Evolutionary conservation across 441 rosid genomes (phyloP), one percentile per base, ranked within the genome.

Genomic region (Adansonia rubrostipa): DNA sequence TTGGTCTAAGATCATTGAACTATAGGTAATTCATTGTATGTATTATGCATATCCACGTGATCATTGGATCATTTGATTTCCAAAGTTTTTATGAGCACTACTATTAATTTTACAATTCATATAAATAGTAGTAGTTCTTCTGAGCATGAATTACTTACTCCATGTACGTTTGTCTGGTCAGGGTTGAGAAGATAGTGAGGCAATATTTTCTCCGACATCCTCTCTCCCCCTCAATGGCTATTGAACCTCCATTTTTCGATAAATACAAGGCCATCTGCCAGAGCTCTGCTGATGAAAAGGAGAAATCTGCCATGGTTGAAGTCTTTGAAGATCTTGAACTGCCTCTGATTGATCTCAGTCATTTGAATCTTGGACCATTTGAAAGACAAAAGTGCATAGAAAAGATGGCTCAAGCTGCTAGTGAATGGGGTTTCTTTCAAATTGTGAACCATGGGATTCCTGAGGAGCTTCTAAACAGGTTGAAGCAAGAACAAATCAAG

Each of bases 401-500:
- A 78, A 80, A 89, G 74, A 84, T 90, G 22, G 86, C 78, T 11
- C 70, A 72, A 80, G 96, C 92, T 4, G 85, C 93, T 0, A 81
- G 69, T 8, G 83, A 86, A 75, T 93, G 92, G 93, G 97, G 96
- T 0, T 93, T 92, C 73, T 93, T 92, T 75, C 93, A 90, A 80
- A 79, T 89, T 4, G 75, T 82, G 57, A 92, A 90, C 79, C 96
- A 92, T 79, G 96, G 91, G 71, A 81, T 93, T 56, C 83, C 87
- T 0, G 75, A 67, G 24, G 86, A 84, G 20, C 74, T 87, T 7
- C 58, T 87, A 45, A 85, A 84, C 68, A 82, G 80, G 61, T 81
- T 91, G 88, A 78, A 73, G 62, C 0, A 2, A 10, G 91, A 90
- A 79, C 86, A 85, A 42, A 80, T 71, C 71, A 85, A 80, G 60